These are phyloP conservation scores for Neocatenulostroma microsporum DNA, from an alignment of 2,329 filamentous ascomycete species.

Conservation along the genomic window DNA sequence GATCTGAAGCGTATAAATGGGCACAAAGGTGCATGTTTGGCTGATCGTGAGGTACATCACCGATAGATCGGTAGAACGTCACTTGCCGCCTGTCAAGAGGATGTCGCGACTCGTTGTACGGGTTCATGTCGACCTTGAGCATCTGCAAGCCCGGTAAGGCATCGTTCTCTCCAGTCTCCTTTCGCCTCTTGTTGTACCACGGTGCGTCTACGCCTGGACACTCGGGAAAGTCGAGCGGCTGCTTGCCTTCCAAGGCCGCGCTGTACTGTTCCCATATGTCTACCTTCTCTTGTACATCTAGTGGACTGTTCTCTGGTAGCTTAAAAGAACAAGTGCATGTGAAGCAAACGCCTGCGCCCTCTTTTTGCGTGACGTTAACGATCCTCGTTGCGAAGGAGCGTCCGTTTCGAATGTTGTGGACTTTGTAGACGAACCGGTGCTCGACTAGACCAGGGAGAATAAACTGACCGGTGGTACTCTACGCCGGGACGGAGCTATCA, in stretches of 20 bases:
- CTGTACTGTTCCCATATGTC: constrained; percentile 31
- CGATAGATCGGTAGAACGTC: constrained; percentile 40
- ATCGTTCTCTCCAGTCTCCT: constrained; percentile 32
- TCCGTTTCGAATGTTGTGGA: constrained; percentile 45
- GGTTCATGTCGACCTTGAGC: constrained; percentile 46
- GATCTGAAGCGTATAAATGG: constrained; percentile 51
- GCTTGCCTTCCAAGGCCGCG: constrained; percentile 28
- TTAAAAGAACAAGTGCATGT: constrained; percentile 49
- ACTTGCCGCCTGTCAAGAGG: constrained; percentile 36
- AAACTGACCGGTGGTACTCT: no score
- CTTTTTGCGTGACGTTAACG: constrained; percentile 45
- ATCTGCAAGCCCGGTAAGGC: constrained; percentile 40
- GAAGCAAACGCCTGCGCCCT: constrained; percentile 42
- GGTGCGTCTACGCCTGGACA: constrained; percentile 31
- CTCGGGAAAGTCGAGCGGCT: constrained; percentile 26
- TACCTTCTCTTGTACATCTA: constrained; percentile 29
- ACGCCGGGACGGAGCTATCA: background rate
- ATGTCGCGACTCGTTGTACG: constrained; percentile 36
- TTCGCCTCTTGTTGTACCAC: constrained; percentile 28
- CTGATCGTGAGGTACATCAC: constrained; percentile 28
- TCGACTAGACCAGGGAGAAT: constrained; percentile 40
- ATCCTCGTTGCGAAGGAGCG: constrained; percentile 45
- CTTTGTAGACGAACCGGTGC: constrained; percentile 45
- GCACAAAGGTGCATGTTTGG: constrained; percentile 51
- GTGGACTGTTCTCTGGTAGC: constrained; percentile 30